Percentiles rank a stretch among this genome's conserved stretches.
These are phyloP conservation scores for Capsicum pubescens DNA, from an alignment of 257 asterid genomes.

Conservation along the genomic window DNA sequence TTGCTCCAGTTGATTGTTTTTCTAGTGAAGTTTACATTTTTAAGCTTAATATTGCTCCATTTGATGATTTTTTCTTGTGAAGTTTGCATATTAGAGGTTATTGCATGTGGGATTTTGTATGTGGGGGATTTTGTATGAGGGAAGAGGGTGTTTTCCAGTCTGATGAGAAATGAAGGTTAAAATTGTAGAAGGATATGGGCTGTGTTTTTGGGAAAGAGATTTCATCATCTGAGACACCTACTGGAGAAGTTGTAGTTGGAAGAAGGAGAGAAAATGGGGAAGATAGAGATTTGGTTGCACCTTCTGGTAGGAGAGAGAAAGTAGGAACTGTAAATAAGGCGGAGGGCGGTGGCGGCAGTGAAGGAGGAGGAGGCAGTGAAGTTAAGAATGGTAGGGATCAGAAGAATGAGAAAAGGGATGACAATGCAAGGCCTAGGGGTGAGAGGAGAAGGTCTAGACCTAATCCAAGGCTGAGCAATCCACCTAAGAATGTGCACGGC, in stretches of 20 bases:
- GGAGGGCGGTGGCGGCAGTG: constrained; percentile 40
- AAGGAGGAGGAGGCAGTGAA: constrained; percentile 44
- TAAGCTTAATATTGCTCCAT: constrained; percentile 12
- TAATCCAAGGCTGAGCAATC: constrained; percentile 79
- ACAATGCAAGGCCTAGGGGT: constrained; percentile 48
- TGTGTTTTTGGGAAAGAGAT: constrained; percentile 85
- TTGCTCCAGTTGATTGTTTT: constrained; percentile 19
- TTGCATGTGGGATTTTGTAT: constrained; percentile 42
- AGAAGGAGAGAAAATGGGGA: constrained; percentile 50
- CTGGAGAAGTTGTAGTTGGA: constrained; percentile 55
- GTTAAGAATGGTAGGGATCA: constrained; percentile 59
- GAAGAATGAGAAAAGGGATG: constrained; percentile 36
- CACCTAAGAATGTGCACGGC: constrained; percentile 76
- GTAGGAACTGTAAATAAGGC: constrained; percentile 50
- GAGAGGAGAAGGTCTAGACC: constrained; percentile 82
- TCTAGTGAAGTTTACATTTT: neutral
- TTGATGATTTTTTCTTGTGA: neutral
- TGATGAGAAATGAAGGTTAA: constrained; percentile 71
- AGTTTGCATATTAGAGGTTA: constrained; percentile 20
- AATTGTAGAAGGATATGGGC: constrained; percentile 72
- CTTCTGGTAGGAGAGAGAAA: constrained; percentile 72
- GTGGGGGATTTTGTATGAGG: constrained; percentile 50
- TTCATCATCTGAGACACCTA: constrained; percentile 59
- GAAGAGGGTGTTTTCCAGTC: constrained; percentile 37
- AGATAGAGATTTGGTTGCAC: constrained; percentile 54